These are phyloP conservation scores for Cryptosporidium baileyi DNA, from an alignment of 169 alveolate genomes.

Conservation along the genomic window DNA sequence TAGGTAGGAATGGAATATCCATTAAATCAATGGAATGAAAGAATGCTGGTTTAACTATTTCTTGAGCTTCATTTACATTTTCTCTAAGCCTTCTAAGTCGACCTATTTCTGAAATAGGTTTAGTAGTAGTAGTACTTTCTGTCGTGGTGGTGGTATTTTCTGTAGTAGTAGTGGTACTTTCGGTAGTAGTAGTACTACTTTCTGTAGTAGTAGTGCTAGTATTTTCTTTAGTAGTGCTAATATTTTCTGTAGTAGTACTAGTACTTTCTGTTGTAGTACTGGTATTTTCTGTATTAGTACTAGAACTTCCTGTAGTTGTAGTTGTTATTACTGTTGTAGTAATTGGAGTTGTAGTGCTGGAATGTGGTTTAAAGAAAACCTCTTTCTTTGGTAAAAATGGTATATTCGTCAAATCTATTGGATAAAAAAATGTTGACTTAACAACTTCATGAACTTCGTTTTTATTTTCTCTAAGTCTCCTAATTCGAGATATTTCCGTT, in stretches of 20 bases:
- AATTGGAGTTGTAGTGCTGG: neutral
- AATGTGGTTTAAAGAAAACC: neutral
- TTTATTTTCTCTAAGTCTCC: too few relatives aligned
- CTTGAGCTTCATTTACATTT: neutral
- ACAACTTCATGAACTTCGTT: neutral
- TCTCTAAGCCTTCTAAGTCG: constrained; percentile 5
- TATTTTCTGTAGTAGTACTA: neutral
- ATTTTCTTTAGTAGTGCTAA: neutral
- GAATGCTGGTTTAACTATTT: neutral
- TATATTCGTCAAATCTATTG: constrained; percentile 13
- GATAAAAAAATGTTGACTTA: constrained; percentile 16
- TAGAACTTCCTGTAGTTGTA: neutral
- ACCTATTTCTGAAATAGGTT: neutral
- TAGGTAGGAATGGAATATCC: neutral
- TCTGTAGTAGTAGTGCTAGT: constrained; percentile 29
- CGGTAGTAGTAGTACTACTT: constrained; percentile 9
- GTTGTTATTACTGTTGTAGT: constrained; percentile 22
- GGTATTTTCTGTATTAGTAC: neutral
- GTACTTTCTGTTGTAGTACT: constrained; percentile 1
- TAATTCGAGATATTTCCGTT: too few relatives aligned
- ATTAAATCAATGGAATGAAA: neutral
- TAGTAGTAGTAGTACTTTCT: too few relatives aligned
- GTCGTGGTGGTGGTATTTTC: neutral
- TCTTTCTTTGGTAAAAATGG: constrained; percentile 23
- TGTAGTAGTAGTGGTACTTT: neutral